These are phyloP conservation scores for Rhizopogon salebrosus DNA, from an alignment of 768 basidiomycete genomes.

Conservation along the genomic window DNA sequence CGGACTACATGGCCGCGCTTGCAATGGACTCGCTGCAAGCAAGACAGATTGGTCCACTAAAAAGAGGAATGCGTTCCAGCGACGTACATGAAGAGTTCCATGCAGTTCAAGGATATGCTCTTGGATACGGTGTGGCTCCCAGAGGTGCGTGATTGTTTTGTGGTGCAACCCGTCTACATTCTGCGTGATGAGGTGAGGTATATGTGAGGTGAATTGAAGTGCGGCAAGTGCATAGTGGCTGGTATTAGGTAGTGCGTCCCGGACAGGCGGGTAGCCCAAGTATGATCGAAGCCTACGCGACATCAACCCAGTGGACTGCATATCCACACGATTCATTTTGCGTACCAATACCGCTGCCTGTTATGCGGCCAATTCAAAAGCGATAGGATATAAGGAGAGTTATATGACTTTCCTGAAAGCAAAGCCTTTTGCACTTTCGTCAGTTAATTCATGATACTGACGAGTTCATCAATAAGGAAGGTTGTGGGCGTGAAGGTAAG, in stretches of 20 bases:
- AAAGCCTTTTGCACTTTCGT: conserved; percentile 61
- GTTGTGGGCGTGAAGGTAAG: background rate
- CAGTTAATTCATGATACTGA: conserved; percentile 78
- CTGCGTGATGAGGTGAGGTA: conserved; percentile 71
- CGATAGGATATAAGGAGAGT: background rate
- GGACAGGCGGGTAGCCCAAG: conserved; percentile 82
- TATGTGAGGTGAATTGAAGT: conserved; percentile 61
- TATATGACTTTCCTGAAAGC: conserved; percentile 54
- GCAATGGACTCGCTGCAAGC: conserved; percentile 70
- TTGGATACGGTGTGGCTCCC: conserved; percentile 30
- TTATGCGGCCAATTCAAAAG: background rate
- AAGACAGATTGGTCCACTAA: conserved; percentile 7
- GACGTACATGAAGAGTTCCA: conserved; percentile 74
- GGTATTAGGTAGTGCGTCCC: conserved; percentile 80
- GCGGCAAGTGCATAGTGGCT: conserved; percentile 87
- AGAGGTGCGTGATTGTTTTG: conserved; percentile 57
- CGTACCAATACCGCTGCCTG: conserved; percentile 83
- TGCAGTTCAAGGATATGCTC: conserved; percentile 75
- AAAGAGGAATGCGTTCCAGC: background rate
- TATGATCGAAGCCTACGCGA: conserved; percentile 58
- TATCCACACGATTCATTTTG: background rate
- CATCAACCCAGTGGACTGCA: background rate
- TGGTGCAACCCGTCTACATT: conserved; percentile 95
- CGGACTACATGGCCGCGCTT: conserved; percentile 63
- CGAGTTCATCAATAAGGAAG: conserved; percentile 11